phyloP scores from a whole-genome alignment of 2,329 filamentous ascomycete species.

The Uncinocarpus reesii region DNA sequence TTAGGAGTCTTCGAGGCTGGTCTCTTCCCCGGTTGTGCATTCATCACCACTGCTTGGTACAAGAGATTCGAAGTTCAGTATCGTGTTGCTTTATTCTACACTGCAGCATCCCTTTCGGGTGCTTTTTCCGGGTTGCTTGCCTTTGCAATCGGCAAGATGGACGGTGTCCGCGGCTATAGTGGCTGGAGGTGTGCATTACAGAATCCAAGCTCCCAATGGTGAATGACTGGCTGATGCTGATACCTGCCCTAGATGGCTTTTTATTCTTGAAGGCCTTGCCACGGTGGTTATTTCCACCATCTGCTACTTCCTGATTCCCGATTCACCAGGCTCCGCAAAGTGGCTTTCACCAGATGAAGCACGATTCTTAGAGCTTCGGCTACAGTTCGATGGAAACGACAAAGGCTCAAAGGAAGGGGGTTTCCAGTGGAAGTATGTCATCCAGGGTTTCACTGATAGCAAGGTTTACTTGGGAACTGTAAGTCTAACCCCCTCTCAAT shows the following conservation, averaged over 20 bases:
- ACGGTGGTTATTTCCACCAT: conserved; percentile 52
- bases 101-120: conserved; percentile 25
- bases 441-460: conserved; percentile 58
- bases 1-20: conserved; percentile 56
- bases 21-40: conserved; percentile 45
- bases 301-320: conserved; percentile 56
- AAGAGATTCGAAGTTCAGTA: conserved; percentile 19
- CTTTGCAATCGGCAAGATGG: conserved; percentile 50
- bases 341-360: conserved; percentile 63
- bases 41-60: conserved; percentile 10
- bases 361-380: conserved; percentile 53
- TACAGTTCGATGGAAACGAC: conserved; percentile 48
- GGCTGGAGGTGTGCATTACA: conserved; percentile 28
- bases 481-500: background rate
- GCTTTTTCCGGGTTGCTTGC: conserved; percentile 43
- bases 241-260: conserved; percentile 33
- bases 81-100: conserved; percentile 24
- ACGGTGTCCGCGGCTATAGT: conserved; percentile 46
- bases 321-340: conserved; percentile 62
- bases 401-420: conserved; percentile 49
- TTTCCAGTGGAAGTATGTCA: conserved; percentile 51
- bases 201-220: background rate
- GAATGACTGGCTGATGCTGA: background rate
- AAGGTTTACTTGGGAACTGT: conserved; percentile 17
- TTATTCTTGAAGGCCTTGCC: conserved; percentile 53